Evolutionary conservation across 108 stramenopile genomes (phyloP), one percentile per base, ranked within the genome.

Genomic region (Skeletonema marinoi): DNA sequence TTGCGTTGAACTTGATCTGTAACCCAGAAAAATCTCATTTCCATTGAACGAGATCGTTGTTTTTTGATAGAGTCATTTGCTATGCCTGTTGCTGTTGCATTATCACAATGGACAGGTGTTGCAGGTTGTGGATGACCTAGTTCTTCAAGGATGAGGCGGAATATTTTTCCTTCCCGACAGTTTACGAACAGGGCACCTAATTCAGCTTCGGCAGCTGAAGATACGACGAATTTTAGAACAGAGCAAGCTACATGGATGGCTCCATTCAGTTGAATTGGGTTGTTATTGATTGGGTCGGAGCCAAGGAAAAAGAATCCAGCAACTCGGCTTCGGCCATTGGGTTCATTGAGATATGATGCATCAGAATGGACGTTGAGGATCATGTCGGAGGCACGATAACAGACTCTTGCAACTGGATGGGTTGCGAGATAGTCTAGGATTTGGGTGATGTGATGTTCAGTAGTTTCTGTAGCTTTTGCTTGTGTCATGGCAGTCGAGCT

Each of bases 131-230:
- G n/a, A 50, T 85, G 86, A 16, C 88, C 82, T 39, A 81, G 67
- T 62, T 81, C 74, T 61, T 60, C 59, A 0, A 80, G 74, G 46
- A 69, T 64, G 17, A 50, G 48, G 1, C 84, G 77, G 0, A 77
- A 36, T 16, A 73, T 19, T 60, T 19, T 41, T 31, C 68, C 84
- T 70, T 86, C 78, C 62, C 74, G 64, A 48, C 69, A 70, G 65
- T 85, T 85, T 33, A 64, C n/a, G 66, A 80, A 88, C 0, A 77
- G 51, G 1, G 78, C 87, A 16, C 84, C 78, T 5, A 83, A 25
- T 71, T 88, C 88, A 12, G 85, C 80, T 71, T 88, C 85, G 25
- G 77, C 67, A 11, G 86, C 79, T n/a, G 78, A 75, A 19, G 83
- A 41, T n/a, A 74, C 65, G 7, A 78, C 83, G 14, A 65, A 39